Percentiles rank a stretch among this genome's conserved stretches.
Evolutionary conservation across 2,329 filamentous ascomycete genomes (phyloP).

Genomic region (Xylariales sp.): DNA sequence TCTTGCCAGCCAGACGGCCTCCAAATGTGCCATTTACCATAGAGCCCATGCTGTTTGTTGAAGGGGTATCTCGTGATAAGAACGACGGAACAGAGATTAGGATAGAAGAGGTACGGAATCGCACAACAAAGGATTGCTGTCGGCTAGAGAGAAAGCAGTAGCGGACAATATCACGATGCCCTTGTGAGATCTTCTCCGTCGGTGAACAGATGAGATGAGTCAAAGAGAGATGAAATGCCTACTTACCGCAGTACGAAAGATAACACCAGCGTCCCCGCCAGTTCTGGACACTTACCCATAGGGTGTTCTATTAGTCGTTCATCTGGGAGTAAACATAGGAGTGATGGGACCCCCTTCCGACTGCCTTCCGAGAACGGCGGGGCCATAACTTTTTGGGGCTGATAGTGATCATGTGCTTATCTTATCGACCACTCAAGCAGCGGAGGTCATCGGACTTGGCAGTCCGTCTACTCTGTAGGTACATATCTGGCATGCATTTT

Average conservation of each 20-base stretch:
- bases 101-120: background rate
- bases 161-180: too few species aligned
- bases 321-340: background rate
- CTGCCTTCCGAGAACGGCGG: slow-evolving; percentile 8
- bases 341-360: slow-evolving; percentile 1
- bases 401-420: slow-evolving; percentile 5
- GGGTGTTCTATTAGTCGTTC: background rate
- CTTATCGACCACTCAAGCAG: background rate
- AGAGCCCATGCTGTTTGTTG: slow-evolving; percentile 21
- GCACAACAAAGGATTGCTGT: too few species aligned
- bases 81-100: background rate
- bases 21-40: slow-evolving; percentile 20
- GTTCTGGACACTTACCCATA: background rate
- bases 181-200: too few species aligned
- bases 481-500: background rate
- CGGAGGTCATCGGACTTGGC: slow-evolving; percentile 2
- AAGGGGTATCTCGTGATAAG: background rate
- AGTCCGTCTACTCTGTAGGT: background rate
- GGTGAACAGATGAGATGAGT: too few species aligned
- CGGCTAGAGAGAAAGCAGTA: too few species aligned
- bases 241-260: too few species aligned
- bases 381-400: background rate
- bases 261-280: too few species aligned
- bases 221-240: too few species aligned
- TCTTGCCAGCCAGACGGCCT: slow-evolving; percentile 56